Percentiles rank a stretch among this genome's conserved stretches.
These are phyloP conservation scores for Ceratocystis albifundus DNA, from an alignment of 2,329 filamentous ascomycete species.

Conservation along the genomic window DNA sequence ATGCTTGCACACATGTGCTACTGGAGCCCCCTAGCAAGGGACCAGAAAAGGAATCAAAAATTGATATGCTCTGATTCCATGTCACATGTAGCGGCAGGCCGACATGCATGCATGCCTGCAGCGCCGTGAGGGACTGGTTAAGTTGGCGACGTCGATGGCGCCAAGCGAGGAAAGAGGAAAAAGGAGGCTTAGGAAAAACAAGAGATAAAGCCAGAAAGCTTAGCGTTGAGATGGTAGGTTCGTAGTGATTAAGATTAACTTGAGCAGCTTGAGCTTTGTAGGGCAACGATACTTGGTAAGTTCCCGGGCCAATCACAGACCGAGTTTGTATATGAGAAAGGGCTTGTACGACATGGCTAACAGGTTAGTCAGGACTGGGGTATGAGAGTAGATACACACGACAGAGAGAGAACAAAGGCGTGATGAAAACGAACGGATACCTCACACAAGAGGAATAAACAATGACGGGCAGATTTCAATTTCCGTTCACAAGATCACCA, in stretches of 20 bases:
- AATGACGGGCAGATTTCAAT: not conserved
- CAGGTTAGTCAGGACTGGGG: no score
- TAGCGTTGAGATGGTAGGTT: not conserved
- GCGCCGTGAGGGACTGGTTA: not conserved
- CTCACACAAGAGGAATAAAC: not conserved
- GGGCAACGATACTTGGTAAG: not conserved
- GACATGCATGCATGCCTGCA: not conserved
- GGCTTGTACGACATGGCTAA: no score
- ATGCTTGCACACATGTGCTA: not conserved
- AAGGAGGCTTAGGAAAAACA: not conserved
- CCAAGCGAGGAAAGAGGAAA: not conserved
- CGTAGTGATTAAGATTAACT: not conserved
- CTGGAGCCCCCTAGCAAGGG: constrained; percentile 3
- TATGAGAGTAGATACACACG: no score
- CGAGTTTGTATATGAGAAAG: not conserved
- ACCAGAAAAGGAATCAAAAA: constrained; percentile 3
- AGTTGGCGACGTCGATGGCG: not conserved
- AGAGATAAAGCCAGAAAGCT: not conserved
- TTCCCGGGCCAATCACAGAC: not conserved
- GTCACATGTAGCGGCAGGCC: not conserved
- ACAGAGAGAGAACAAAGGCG: no score
- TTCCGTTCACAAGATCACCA: not conserved
- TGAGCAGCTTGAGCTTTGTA: not conserved
- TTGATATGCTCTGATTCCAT: constrained; percentile 28
- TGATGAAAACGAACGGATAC: no score